Evolutionary conservation across 1,284 basidiomycete genomes (phyloP).

Genomic region (Apiotrichum siamense): DNA sequence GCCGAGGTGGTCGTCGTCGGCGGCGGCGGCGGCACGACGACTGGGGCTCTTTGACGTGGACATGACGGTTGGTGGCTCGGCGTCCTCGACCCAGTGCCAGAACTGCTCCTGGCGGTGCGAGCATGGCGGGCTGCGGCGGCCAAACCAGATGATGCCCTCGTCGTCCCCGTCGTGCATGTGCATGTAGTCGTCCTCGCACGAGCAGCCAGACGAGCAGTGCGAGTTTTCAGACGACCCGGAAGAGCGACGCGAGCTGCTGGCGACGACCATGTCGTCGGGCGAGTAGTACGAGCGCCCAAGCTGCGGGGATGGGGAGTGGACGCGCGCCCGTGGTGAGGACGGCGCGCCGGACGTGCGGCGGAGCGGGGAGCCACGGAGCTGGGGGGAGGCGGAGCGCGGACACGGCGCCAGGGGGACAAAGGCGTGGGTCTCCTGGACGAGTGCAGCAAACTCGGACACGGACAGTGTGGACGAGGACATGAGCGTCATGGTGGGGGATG

Average conservation of each 20-base stretch:
- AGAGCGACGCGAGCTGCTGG: background rate
- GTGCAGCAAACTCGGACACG: constrained; percentile 4
- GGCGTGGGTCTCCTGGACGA: background rate
- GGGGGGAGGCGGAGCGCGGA: background rate
- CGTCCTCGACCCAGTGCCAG: constrained; percentile 4
- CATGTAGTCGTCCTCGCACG: background rate
- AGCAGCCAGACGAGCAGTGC: background rate
- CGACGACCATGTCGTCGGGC: too few relatives aligned
- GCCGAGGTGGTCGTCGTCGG: background rate
- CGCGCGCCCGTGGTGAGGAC: background rate
- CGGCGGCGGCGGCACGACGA: background rate
- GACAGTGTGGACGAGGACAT: constrained; percentile 6
- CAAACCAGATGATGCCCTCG: constrained; percentile 12
- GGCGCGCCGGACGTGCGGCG: background rate
- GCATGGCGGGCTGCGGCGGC: constrained; percentile 2
- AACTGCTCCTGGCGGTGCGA: constrained; percentile 2
- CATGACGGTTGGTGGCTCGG: background rate
- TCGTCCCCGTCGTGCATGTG: background rate
- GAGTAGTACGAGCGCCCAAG: too few relatives aligned
- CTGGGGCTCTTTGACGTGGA: too few relatives aligned
- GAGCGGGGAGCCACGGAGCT: background rate
- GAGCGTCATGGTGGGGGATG: constrained; percentile 1
- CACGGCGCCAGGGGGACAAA: background rate
- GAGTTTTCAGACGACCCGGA: background rate
- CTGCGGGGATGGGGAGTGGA: background rate